These are phyloP conservation scores for Saccharomyces pastorianus DNA, from an alignment of 1,139 yeast species.

Conservation along the genomic window DNA sequence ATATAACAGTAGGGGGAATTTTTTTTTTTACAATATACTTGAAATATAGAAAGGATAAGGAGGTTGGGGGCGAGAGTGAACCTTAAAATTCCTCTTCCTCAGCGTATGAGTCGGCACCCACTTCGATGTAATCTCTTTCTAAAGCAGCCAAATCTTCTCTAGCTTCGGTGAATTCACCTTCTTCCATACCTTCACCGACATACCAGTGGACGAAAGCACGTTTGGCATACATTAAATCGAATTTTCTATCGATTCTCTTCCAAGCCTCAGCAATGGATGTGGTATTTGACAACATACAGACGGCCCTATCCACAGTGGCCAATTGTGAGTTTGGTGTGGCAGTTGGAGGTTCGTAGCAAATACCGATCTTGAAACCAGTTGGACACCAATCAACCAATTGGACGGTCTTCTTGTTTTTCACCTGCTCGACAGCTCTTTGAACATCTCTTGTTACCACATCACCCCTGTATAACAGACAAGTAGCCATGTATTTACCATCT, in stretches of 20 bases:
- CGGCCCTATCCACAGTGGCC: slow-evolving; percentile 91
- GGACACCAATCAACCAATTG: slow-evolving; percentile 99
- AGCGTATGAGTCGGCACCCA: slow-evolving; percentile 82
- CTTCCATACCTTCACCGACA: slow-evolving; percentile 96
- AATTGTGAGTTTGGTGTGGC: slow-evolving; percentile 82
- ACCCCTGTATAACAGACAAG: slow-evolving; percentile 95
- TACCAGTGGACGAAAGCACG: slow-evolving; percentile 99
- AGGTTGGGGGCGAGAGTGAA: background rate
- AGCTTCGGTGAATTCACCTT: slow-evolving; percentile 86
- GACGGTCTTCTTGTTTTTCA: slow-evolving; percentile 87
- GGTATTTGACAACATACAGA: slow-evolving; percentile 94
- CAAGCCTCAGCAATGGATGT: slow-evolving; percentile 98
- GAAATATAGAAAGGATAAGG: background rate
- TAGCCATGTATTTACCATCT: slow-evolving; percentile 95
- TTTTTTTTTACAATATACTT: background rate
- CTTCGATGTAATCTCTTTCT: slow-evolving; percentile 95
- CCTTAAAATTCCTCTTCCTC: slow-evolving; percentile 42
- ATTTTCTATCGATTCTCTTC: slow-evolving; percentile 94
- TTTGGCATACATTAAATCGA: slow-evolving; percentile 96
- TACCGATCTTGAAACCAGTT: slow-evolving; percentile 98
- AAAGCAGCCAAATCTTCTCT: slow-evolving; percentile 94
- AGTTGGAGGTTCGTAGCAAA: slow-evolving; percentile 95
- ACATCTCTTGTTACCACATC: slow-evolving; percentile 97
- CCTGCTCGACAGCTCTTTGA: slow-evolving; percentile 87
- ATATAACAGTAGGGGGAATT: background rate